Evolutionary conservation across 345 rosid genomes (phyloP).

Genomic region (Lepidium didymum): DNA sequence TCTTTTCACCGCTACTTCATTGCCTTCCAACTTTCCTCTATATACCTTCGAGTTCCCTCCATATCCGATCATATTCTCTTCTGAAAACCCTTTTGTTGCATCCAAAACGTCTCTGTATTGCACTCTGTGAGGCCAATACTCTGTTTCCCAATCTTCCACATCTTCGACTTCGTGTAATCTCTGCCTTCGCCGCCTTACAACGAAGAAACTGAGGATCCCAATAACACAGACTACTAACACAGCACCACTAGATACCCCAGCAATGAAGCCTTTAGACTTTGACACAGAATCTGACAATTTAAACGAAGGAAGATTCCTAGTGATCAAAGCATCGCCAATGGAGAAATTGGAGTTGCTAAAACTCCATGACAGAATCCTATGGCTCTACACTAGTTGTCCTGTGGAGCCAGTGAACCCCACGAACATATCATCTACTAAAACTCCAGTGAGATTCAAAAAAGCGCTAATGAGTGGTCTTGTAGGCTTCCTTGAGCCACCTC

Average conservation of each 20-base stretch:
- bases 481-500: slow-evolving; percentile 32
- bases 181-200: slow-evolving; percentile 20
- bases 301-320: slow-evolving; percentile 59
- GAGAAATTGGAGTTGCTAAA: slow-evolving; percentile 53
- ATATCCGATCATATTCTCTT: slow-evolving; percentile 52
- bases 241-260: slow-evolving; percentile 38
- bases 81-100: slow-evolving; percentile 48
- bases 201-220: slow-evolving; percentile 29
- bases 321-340: slow-evolving; percentile 45
- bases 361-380: slow-evolving; percentile 71
- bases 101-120: slow-evolving; percentile 41
- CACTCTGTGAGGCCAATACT: slow-evolving; percentile 79
- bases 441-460: slow-evolving; percentile 40
- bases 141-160: slow-evolving; percentile 80
- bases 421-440: slow-evolving; percentile 56
- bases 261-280: slow-evolving; percentile 42
- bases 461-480: slow-evolving; percentile 38
- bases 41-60: slow-evolving; percentile 77
- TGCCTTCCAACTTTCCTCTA: slow-evolving; percentile 59
- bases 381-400: slow-evolving; percentile 45
- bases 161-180: slow-evolving; percentile 44
- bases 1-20: slow-evolving; percentile 57
- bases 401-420: slow-evolving; percentile 64
- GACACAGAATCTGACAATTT: slow-evolving; percentile 37
- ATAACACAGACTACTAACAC: slow-evolving; percentile 33